Evolutionary conservation across 805 yeast species (phyloP).

Genomic region (Saccharomycopsis microspora): DNA sequence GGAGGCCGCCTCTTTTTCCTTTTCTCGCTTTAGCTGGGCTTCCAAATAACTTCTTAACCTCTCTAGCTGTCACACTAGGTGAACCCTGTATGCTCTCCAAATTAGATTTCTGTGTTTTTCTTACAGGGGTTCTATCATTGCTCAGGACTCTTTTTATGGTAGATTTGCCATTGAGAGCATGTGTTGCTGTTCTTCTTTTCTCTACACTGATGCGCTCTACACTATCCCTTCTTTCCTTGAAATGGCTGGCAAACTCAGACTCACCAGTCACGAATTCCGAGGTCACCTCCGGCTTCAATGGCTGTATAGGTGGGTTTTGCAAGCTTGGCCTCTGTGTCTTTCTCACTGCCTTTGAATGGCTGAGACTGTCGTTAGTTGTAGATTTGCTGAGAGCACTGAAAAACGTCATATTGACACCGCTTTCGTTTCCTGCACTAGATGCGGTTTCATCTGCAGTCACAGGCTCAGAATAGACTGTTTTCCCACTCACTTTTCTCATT

Average conservation of each 20-base stretch:
- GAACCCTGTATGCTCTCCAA: slow-evolving; percentile 10
- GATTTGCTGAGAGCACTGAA: slow-evolving; percentile 11
- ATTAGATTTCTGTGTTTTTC: not conserved
- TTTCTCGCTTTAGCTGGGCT: slow-evolving; percentile 5
- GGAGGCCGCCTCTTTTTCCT: slow-evolving; percentile 7
- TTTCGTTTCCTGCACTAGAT: slow-evolving; percentile 1
- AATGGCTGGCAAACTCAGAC: not conserved
- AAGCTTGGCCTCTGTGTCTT: slow-evolving; percentile 5
- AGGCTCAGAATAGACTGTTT: slow-evolving; percentile 10
- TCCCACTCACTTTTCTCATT: slow-evolving; percentile 15
- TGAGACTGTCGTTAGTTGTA: slow-evolving; percentile 13
- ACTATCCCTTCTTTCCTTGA: not conserved
- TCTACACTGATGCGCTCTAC: no score
- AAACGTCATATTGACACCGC: not conserved
- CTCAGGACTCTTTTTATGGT: no score
- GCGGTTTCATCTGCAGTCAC: not conserved
- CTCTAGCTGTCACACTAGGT: slow-evolving; percentile 2
- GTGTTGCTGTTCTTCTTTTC: no score
- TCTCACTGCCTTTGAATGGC: slow-evolving; percentile 7
- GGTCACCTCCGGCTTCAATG: not conserved
- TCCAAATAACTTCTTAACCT: slow-evolving; percentile 5
- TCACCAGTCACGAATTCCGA: not conserved
- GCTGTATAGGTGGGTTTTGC: slow-evolving; percentile 16
- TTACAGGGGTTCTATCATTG: no score
- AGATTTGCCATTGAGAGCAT: no score